Evolutionary conservation across 1,139 yeast species (phyloP).

Genomic region (Debaryomycetaceae sp.): DNA sequence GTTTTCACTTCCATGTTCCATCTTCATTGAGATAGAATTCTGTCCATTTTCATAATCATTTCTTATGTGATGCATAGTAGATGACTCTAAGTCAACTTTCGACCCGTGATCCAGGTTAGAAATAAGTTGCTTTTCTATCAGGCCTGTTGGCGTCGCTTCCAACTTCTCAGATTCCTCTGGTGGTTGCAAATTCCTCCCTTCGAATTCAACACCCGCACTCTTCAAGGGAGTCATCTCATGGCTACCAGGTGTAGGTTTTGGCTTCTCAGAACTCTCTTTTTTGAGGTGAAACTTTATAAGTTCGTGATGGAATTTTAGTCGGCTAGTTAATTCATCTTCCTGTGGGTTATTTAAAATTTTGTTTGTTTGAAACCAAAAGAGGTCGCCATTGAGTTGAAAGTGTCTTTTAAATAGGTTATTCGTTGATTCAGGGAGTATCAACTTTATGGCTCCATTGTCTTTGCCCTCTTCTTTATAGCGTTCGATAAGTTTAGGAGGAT

Average conservation of each 20-base stretch:
- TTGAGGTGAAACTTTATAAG: slow-evolving; percentile 15
- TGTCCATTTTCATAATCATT: not conserved
- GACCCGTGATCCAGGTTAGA: not conserved
- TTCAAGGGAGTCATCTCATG: not conserved
- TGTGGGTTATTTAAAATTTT: slow-evolving; percentile 26
- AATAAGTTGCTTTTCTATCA: not conserved
- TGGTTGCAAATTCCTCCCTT: not conserved
- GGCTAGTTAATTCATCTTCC: slow-evolving; percentile 24
- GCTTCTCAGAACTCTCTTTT: not conserved
- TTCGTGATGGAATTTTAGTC: slow-evolving; percentile 29
- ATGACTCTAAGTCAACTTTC: not conserved
- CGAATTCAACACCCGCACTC: not conserved
- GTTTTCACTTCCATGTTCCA: not conserved
- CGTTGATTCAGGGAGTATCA: slow-evolving; percentile 50
- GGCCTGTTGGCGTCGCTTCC: not conserved
- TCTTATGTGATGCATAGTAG: not conserved
- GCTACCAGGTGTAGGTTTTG: not conserved
- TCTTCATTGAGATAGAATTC: not conserved
- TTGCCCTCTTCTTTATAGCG: slow-evolving; percentile 42
- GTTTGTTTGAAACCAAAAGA: slow-evolving; percentile 56
- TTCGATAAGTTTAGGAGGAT: slow-evolving; percentile 52
- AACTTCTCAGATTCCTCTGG: not conserved
- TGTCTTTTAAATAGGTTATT: slow-evolving; percentile 36
- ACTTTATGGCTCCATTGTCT: slow-evolving; percentile 68
- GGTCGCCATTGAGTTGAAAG: slow-evolving; percentile 34